phyloP scores from a whole-genome alignment of 1,139 yeast species.

The Chernovozyma sophiae-reginae region DNA sequence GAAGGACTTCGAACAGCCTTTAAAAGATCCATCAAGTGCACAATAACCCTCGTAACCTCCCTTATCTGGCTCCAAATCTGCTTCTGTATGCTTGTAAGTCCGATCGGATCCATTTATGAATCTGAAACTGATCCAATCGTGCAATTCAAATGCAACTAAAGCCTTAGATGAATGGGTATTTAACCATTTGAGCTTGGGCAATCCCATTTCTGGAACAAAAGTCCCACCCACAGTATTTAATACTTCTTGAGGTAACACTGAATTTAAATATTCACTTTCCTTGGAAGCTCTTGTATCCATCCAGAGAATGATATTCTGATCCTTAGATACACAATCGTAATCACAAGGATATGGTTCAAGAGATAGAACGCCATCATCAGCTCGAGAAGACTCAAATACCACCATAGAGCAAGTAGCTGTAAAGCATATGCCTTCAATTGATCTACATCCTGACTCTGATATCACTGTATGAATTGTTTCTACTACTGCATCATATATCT shows the following conservation, averaged over 20 bases:
- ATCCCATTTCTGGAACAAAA: constrained; percentile 53
- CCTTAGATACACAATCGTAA: constrained; percentile 9
- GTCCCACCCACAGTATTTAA: constrained; percentile 38
- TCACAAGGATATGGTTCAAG: constrained; percentile 27
- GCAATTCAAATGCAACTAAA: constrained; percentile 46
- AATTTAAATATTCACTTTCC: constrained; percentile 32
- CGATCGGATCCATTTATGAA: not conserved
- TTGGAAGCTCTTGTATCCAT: constrained; percentile 48
- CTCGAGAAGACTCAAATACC: constrained; percentile 19
- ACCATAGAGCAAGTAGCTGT: constrained; percentile 58
- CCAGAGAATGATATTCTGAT: constrained; percentile 51
- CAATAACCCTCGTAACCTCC: not conserved
- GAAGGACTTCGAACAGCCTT: constrained; percentile 44
- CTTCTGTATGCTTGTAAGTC: not conserved
- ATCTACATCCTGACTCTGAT: constrained; percentile 15
- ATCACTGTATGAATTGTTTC: constrained; percentile 10
- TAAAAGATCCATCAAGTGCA: constrained; percentile 52
- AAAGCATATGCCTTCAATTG: constrained; percentile 17
- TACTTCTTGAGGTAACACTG: constrained; percentile 11
- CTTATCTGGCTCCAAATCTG: not conserved
- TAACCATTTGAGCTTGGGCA: constrained; percentile 47
- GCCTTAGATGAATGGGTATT: constrained; percentile 16
- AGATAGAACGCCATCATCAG: constrained; percentile 10
- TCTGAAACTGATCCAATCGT: constrained; percentile 40
- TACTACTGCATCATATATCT: constrained; percentile 24